Conservation (phyloP, 768 basidiomycete genomes). For the Suillus cothurnatus region DNA sequence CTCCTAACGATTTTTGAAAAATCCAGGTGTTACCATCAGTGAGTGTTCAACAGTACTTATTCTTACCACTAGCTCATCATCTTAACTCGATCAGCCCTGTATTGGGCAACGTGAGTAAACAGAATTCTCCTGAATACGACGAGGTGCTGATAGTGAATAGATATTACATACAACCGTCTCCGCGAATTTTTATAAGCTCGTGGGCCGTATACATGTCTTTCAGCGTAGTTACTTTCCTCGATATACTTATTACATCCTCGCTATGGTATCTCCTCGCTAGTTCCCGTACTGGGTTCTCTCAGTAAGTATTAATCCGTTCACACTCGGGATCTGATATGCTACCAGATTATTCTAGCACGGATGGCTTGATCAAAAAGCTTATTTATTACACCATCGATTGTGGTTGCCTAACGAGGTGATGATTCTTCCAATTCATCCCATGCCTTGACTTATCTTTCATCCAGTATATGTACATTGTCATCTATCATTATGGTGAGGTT, state of each 20-base stretch:
- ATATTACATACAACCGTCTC: no score
- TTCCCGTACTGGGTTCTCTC: neutral
- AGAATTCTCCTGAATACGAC: neutral
- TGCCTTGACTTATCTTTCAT: neutral
- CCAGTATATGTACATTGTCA: neutral
- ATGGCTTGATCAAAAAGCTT: conserved; percentile 1
- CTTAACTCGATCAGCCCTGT: neutral
- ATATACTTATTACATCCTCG: neutral
- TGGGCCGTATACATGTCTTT: neutral
- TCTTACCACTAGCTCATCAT: neutral
- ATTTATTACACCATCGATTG: neutral
- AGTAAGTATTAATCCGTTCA: neutral
- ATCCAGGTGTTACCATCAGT: neutral
- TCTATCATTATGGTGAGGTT: neutral
- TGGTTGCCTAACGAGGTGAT: conserved; percentile 8
- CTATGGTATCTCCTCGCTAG: neutral
- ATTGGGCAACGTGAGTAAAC: neutral
- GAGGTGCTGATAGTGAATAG: neutral
- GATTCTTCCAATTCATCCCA: no score
- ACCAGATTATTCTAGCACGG: neutral
- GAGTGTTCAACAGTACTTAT: neutral
- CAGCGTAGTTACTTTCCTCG: neutral
- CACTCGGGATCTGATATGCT: neutral
- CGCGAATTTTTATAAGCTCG: no score
- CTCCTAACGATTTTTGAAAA: neutral